Evolutionary conservation across 2,329 filamentous ascomycete species (phyloP).

Genomic region (Pyrenochaeta sp.): DNA sequence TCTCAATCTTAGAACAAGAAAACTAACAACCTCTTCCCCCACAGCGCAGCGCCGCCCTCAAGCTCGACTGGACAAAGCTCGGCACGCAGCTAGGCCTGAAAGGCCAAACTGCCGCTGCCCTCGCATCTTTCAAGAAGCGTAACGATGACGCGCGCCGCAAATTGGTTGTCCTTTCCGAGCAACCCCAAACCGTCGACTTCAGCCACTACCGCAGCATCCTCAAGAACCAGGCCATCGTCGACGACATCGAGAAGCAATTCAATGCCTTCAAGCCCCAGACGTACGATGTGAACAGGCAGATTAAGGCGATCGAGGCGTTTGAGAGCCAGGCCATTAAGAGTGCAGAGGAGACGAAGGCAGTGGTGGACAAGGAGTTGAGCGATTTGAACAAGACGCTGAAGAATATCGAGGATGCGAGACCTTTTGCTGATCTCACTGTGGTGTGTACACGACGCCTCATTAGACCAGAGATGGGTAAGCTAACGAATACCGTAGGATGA

Average conservation of each 20-base stretch:
- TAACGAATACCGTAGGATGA: conserved; percentile 74
- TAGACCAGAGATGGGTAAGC: conserved; percentile 14
- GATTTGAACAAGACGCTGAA: conserved; percentile 92
- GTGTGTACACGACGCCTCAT: conserved; percentile 66
- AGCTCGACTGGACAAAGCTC: conserved; percentile 99
- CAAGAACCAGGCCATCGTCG: conserved; percentile 94
- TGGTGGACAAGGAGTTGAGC: conserved; percentile 93
- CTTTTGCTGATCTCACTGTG: conserved; percentile 97
- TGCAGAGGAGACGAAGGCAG: conserved; percentile 94
- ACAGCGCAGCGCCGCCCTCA: conserved; percentile 97
- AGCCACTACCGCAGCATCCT: conserved; percentile 87
- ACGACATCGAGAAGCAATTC: conserved; percentile 98
- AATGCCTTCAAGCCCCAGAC: conserved; percentile 87
- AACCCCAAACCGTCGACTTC: conserved; percentile 90
- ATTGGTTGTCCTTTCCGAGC: conserved; percentile 82
- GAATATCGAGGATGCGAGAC: conserved; percentile 96
- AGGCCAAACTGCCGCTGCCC: conserved; percentile 89
- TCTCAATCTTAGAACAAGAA: conserved; percentile 27
- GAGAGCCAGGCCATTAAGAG: conserved; percentile 97
- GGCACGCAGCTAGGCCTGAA: conserved; percentile 93
- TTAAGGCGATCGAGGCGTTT: conserved; percentile 98
- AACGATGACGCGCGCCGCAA: conserved; percentile 98
- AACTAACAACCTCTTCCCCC: conserved; percentile 41
- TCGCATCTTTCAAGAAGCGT: conserved; percentile 98
- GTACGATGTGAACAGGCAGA: conserved; percentile 91